Conservation (phyloP, 1,284 basidiomycete species). For the Hymenochaete sp. region DNA sequence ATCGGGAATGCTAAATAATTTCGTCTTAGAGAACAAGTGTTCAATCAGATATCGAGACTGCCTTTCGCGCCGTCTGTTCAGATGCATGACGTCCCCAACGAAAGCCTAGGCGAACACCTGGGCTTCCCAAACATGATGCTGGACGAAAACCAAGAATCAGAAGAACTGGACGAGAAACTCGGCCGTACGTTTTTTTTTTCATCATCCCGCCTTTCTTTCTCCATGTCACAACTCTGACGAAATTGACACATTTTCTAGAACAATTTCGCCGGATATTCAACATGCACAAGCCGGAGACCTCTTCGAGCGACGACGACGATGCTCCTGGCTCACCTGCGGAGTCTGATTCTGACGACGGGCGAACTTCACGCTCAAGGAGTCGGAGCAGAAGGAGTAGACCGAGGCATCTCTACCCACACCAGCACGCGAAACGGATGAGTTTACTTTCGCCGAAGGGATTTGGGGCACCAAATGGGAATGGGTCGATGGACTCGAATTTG, state of each 20-base stretch:
- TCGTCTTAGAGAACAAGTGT: slow-evolving; percentile 41
- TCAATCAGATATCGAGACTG: slow-evolving; percentile 74
- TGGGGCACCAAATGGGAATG: slow-evolving; percentile 7
- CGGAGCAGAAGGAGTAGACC: slow-evolving; percentile 18
- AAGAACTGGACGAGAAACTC: slow-evolving; percentile 58
- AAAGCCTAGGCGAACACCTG: slow-evolving; percentile 56
- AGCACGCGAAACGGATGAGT: slow-evolving; percentile 51
- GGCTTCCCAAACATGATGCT: slow-evolving; percentile 35
- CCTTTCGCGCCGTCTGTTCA: slow-evolving; percentile 81
- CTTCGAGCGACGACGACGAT: slow-evolving; percentile 28
- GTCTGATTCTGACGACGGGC: slow-evolving; percentile 40
- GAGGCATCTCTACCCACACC: slow-evolving; percentile 27
- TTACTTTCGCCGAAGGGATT: slow-evolving; percentile 41
- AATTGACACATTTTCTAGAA: slow-evolving; percentile 35
- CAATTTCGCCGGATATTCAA: slow-evolving; percentile 56
- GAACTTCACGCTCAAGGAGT: slow-evolving; percentile 29
- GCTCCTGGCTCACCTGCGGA: slow-evolving; percentile 37
- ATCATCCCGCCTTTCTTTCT: too few relatives aligned
- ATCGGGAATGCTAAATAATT: too few relatives aligned
- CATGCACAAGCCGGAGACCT: slow-evolving; percentile 44
- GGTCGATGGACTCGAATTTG: not conserved
- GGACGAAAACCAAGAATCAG: slow-evolving; percentile 37
- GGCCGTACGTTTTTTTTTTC: slow-evolving; percentile 43
- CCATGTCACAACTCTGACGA: too few relatives aligned
- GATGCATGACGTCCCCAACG: slow-evolving; percentile 75